phyloP scores from a whole-genome alignment of 495 filamentous ascomycete genomes.

The Penicillium bovifimosum region DNA sequence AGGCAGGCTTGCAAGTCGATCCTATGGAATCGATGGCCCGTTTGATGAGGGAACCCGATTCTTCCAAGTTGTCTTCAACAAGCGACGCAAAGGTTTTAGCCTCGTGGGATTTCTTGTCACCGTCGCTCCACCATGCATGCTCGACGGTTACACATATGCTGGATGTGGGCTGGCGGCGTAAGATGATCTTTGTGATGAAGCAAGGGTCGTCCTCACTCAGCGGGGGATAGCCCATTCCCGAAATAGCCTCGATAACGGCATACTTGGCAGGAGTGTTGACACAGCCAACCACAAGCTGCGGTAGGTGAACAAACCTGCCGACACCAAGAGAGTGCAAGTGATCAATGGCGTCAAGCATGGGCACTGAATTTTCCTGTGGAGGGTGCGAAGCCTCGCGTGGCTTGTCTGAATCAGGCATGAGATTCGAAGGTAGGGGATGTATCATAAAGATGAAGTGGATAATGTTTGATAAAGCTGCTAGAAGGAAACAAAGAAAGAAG shows the following conservation, averaged over 20 bases:
- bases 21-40: not conserved
- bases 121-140: not conserved
- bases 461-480: too few relatives aligned
- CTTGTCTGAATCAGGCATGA: not conserved
- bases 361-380: not conserved
- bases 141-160: not conserved
- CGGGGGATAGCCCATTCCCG: conserved; percentile 24
- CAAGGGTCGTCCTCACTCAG: conserved; percentile 27
- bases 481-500: not conserved
- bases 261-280: conserved; percentile 57
- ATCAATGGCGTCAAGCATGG: not conserved
- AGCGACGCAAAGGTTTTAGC: not conserved
- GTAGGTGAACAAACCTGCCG: not conserved
- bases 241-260: conserved; percentile 47
- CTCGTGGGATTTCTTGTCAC: not conserved
- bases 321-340: not conserved
- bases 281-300: conserved; percentile 50
- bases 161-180: not conserved
- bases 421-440: too few relatives aligned
- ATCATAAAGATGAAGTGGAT: not conserved
- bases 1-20: not conserved
- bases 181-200: conserved; percentile 31
- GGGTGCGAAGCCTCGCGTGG: not conserved
- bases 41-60: not conserved
- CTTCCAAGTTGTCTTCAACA: not conserved